These are phyloP conservation scores for Monilinia polystroma DNA, from an alignment of 2,329 filamentous ascomycete species.

Conservation along the genomic window DNA sequence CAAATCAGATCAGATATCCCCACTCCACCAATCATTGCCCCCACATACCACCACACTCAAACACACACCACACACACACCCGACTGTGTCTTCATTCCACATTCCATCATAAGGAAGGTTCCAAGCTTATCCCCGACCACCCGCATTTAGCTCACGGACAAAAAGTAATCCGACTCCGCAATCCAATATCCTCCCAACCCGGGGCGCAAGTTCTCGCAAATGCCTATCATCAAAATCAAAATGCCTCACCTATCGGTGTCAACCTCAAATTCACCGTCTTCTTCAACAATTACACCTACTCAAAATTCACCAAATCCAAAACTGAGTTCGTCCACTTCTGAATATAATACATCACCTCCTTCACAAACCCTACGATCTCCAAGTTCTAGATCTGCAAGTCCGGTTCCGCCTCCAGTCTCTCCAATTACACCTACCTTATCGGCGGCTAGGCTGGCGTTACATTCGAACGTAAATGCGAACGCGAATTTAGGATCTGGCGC, in stretches of 20 bases:
- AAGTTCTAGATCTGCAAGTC: conserved; percentile 32
- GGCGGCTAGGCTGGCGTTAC: conserved; percentile 29
- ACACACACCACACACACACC: no score
- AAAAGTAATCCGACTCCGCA: conserved; percentile 17
- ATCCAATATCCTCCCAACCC: background rate
- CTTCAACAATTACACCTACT: background rate
- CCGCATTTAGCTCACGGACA: conserved; percentile 9
- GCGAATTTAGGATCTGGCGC: background rate
- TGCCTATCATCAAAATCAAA: conserved; percentile 22
- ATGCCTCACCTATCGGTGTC: conserved; percentile 15
- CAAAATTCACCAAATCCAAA: background rate
- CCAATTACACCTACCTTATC: conserved; percentile 38
- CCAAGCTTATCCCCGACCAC: conserved; percentile 4
- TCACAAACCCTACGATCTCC: background rate
- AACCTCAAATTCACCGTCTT: conserved; percentile 10
- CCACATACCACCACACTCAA: background rate
- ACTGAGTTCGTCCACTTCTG: conserved; percentile 8
- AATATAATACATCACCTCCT: background rate
- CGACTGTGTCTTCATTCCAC: no score
- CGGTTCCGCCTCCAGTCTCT: conserved; percentile 37
- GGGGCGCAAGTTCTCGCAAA: conserved; percentile 17
- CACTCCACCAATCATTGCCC: conserved; percentile 5
- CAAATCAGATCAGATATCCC: background rate
- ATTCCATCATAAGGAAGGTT: background rate
- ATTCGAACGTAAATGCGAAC: background rate